phyloP scores from a whole-genome alignment of 805 yeast species.

The Clavispora phyllophila region DNA sequence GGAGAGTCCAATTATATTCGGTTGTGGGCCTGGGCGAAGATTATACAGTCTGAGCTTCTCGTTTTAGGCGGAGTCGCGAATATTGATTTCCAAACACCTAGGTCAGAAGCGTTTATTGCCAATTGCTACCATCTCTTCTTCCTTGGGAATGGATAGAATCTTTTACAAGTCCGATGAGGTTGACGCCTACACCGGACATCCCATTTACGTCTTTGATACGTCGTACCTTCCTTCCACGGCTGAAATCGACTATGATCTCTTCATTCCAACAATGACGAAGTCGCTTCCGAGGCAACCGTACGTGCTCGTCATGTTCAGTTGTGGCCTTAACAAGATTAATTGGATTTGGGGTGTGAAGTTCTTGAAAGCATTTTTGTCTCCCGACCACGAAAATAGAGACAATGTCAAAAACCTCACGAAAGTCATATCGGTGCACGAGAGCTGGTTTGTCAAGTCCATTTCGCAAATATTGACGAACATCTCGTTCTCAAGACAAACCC shows the following conservation, averaged over 20 bases:
- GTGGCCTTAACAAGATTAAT: slow-evolving; percentile 64
- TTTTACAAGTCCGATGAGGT: slow-evolving; percentile 55
- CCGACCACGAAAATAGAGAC: slow-evolving; percentile 41
- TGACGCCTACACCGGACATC: slow-evolving; percentile 62
- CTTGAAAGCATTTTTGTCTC: slow-evolving; percentile 51
- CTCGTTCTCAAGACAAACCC: slow-evolving; percentile 27
- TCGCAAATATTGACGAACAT: slow-evolving; percentile 67
- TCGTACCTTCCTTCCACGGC: slow-evolving; percentile 67
- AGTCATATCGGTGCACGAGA: slow-evolving; percentile 81
- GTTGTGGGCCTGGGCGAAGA: no score
- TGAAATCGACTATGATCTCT: slow-evolving; percentile 38
- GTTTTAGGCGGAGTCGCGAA: neutral
- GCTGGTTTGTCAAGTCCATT: slow-evolving; percentile 80
- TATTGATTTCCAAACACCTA: neutral
- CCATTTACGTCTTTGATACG: slow-evolving; percentile 79
- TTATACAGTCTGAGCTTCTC: neutral
- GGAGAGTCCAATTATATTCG: no score
- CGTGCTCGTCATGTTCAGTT: slow-evolving; percentile 70
- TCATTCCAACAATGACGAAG: slow-evolving; percentile 52
- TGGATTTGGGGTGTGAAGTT: slow-evolving; percentile 69
- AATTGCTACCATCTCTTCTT: neutral
- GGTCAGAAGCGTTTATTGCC: neutral
- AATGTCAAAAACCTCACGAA: slow-evolving; percentile 47
- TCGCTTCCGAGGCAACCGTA: slow-evolving; percentile 60
- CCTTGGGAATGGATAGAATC: slow-evolving; percentile 32